Conservation (phyloP, 371 early-diverging fungal species). For the Actinomortierella ambigua region DNA sequence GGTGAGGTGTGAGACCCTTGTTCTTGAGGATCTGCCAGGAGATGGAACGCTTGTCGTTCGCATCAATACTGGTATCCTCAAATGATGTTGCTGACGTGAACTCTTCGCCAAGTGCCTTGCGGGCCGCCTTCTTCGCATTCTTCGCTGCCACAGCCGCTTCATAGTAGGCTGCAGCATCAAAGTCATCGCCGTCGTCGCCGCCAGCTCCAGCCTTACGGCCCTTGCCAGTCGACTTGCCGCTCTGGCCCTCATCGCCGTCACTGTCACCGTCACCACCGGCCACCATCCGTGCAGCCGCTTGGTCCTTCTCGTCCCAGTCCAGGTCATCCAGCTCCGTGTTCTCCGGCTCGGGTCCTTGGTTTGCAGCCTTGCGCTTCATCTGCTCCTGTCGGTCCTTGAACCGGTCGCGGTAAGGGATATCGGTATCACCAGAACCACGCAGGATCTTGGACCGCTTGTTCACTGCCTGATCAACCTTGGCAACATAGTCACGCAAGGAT, state of each 20-base stretch:
- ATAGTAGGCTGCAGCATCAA: slow-evolving; percentile 64
- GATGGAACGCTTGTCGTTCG: slow-evolving; percentile 76
- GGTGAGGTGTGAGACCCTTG: slow-evolving; percentile 92
- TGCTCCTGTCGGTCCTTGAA: slow-evolving; percentile 53
- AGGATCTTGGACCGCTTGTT: slow-evolving; percentile 53
- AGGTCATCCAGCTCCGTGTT: slow-evolving; percentile 69
- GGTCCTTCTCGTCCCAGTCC: slow-evolving; percentile 62
- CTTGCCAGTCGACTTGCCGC: slow-evolving; percentile 9
- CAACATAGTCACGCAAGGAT: slow-evolving; percentile 74
- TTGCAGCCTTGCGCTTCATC: slow-evolving; percentile 54
- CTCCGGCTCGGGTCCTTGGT: slow-evolving; percentile 58
- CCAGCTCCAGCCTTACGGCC: slow-evolving; percentile 25
- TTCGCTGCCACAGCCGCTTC: slow-evolving; percentile 52
- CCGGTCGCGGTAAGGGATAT: slow-evolving; percentile 76
- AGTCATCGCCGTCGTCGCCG: slow-evolving; percentile 39
- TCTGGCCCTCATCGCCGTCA: slow-evolving; percentile 19
- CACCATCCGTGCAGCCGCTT: slow-evolving; percentile 47
- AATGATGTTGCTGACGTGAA: slow-evolving; percentile 34
- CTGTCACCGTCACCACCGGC: slow-evolving; percentile 31
- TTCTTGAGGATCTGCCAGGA: slow-evolving; percentile 94
- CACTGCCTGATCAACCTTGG: slow-evolving; percentile 72
- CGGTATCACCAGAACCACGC: slow-evolving; percentile 72
- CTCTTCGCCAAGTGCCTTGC: slow-evolving; percentile 51
- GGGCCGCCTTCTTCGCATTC: slow-evolving; percentile 55
- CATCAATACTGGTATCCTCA: slow-evolving; percentile 44